Evolutionary conservation across 331 rosid species (phyloP), one percentile per base, ranked within the genome.

Genomic region (Rosa hybrid): DNA sequence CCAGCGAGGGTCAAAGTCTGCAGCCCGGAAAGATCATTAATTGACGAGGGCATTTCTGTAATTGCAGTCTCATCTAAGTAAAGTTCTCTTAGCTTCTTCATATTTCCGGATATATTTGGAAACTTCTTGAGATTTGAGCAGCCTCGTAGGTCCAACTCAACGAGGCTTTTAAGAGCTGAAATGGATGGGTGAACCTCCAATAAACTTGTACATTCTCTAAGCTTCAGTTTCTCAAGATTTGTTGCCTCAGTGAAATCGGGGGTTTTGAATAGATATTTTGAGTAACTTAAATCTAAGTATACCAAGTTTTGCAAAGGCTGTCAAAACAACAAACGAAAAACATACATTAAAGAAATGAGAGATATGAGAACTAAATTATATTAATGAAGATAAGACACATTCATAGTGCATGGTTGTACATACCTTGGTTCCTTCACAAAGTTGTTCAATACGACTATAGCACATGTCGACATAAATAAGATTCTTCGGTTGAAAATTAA

Each of bases 341-440:
- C 23, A 71, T 7, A 71, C 12, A 57, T 21, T 21, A 23, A 44
- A 30, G 2, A 1, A 17, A 54, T 6, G 60, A n/a, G 10, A 18
- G 23, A 17, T 5, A 17, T 50, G 23, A 72, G 39, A 63, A 44
- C 3, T 34, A 34, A 34, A 34, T 2, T 2, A 41, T 6, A 42
- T 4, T 42, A 0, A 42, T 4, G 8, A 17, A 53, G 17, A 6
- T 14, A 16, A 17, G 59, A 53, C 17, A 53, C 9, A 6, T 54
- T 53, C 23, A 54, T 20, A 12, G 18, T 48, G 14, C 51, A 48
- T 48, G 51, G 16, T 12, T 48, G 16, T 23, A 23, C 6, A 4
- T 73, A 73, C 65, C 65, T 73, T 34, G 11, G 34, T 53, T 64
- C 77, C 1, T 51, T 73, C 62, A 30, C 63, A 73, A 34, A 34